Evolutionary conservation across 2,329 filamentous ascomycete species (phyloP), one percentile per base, ranked within the genome.

Genomic region (Polychaeton citri): DNA sequence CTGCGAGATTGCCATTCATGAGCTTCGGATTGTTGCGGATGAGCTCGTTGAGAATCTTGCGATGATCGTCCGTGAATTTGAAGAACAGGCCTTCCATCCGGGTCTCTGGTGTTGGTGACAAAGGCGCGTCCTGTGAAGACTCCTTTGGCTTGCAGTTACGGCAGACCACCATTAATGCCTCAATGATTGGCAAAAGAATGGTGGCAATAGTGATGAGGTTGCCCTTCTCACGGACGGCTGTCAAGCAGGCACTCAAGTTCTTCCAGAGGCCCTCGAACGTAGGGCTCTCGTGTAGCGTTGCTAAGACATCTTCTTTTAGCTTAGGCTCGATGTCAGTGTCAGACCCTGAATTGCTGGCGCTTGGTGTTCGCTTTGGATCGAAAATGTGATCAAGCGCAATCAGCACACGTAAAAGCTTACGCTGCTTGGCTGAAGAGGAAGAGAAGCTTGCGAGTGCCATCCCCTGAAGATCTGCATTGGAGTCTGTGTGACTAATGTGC

Each of bases 161-260:
- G 72, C 92, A 98, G 19, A 98, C 87, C 36, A 98, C 90, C 90
- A 98, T 98, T 42, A 98, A 68, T 5, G 87, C 85, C 60, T 98
- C 90, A 42, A 98, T 95, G 19, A 98, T 67, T 19, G 90, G 90
- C 21, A 96, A 68, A 18, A 98, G 71, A 44, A 96, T 96, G 1
- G 88, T 96, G 19, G 90, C 92, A 38, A 98, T 87, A 51, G 93
- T 95, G 53, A 96, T 76, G 79, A 96, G 90, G 55, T 85, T 92
- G 55, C 93, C 87, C 38, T 87, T 82, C 58, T 92, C 76, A 35
- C 85, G 81, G 48, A 98, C 95, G 6, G 84, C 81, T 38, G 74
- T 77, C 37, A 98, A 69, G 55, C 88, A 96, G 24, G 81, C 77
- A 56, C 90, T 94, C 32, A 98, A 68, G 60, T 87, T 92, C 45